Base-by-base conservation (phyloP, 2,329 filamentous ascomycete genomes). In the Lasiodiplodia sp. region DNA sequence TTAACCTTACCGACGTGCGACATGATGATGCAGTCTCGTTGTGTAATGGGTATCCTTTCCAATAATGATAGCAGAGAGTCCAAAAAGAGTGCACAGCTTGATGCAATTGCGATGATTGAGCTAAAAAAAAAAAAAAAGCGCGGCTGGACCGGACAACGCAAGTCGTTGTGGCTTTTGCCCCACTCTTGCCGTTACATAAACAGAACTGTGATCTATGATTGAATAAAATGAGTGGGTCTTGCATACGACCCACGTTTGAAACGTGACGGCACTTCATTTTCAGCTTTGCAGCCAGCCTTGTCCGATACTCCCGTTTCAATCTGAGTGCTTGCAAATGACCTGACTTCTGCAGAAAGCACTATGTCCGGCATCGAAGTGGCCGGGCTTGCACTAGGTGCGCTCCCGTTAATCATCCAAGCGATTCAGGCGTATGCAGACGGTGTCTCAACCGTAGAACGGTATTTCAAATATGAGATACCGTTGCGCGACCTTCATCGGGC, bases 341-440 rank as follows among this genome's bases (percentile, higher is more conserved):
- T 7, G 1, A 7, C 47, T 21, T 70, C 56, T 28, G 11, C 55
- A 23, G 7, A 2, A 37, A 21, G 38, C 7, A 28, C 23, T 10
- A 72, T 73, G 71, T 72, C 73, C 7, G 75, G 75, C 2, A 60
- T 77, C 0, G 76, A 78, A 66, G 68, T 72, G 12, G 74, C 73
- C 2, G 75, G 75, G 1, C 55, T 77, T 14, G 71, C 76, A 14
- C 71, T 78, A 0, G 76, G 72, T 4, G 67, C 72, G 18, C 72
- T 78, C 49, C 76, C 76, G 2, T 52, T 78, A 16, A 62, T 76
- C 16, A 73, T 80, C 6, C 71, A 73, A n/a, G 73, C 76, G 1
- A 69, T 79, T 2, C 71, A 78, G 47, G 73, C 75, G 51, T 80
- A 80, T 56, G 73, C 70, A 0, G 73, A 78, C 53, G 77, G 77